These are phyloP conservation scores for Violaceomyces palustris DNA, from an alignment of 1,284 basidiomycete species.

Conservation along the genomic window DNA sequence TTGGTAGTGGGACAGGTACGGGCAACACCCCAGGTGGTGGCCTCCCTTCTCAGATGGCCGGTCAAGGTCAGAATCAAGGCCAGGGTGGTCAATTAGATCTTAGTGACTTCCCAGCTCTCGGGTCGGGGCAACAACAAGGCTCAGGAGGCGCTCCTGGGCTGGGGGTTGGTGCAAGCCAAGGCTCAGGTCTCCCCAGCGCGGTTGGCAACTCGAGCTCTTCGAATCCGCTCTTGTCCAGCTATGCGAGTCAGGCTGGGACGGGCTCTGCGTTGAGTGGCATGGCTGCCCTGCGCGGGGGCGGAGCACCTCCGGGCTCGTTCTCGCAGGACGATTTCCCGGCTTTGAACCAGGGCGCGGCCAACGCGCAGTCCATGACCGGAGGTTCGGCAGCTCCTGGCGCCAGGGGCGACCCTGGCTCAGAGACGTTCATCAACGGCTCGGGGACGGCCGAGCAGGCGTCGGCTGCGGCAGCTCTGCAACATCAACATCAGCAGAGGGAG, in stretches of 20 bases:
- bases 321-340: conserved; percentile 50
- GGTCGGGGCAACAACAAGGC: conserved; percentile 15
- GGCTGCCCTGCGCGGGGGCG: conserved; percentile 15
- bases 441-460: conserved; percentile 42
- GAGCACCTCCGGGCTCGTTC: conserved; percentile 29
- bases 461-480: conserved; percentile 43
- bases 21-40: conserved; percentile 28
- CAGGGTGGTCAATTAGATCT: conserved; percentile 33
- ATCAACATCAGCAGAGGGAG: conserved; percentile 41
- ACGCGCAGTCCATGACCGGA: too few species aligned
- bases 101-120: conserved; percentile 40
- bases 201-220: too few species aligned
- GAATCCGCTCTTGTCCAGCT: conserved; percentile 28
- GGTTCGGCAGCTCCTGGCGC: conserved; percentile 11
- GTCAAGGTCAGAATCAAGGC: conserved; percentile 22
- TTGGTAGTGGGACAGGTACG: conserved; percentile 26
- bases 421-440: conserved; percentile 25
- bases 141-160: conserved; percentile 19
- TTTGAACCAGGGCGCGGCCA: conserved; percentile 25
- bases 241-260: conserved; percentile 41
- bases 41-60: conserved; percentile 23
- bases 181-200: conserved; percentile 2
- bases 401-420: conserved; percentile 17
- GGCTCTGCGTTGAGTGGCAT: too few species aligned
- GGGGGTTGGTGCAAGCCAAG: conserved; percentile 9